These are phyloP conservation scores for Thermothielavioides terrestris DNA, from an alignment of 495 filamentous ascomycete species.

Conservation along the genomic window DNA sequence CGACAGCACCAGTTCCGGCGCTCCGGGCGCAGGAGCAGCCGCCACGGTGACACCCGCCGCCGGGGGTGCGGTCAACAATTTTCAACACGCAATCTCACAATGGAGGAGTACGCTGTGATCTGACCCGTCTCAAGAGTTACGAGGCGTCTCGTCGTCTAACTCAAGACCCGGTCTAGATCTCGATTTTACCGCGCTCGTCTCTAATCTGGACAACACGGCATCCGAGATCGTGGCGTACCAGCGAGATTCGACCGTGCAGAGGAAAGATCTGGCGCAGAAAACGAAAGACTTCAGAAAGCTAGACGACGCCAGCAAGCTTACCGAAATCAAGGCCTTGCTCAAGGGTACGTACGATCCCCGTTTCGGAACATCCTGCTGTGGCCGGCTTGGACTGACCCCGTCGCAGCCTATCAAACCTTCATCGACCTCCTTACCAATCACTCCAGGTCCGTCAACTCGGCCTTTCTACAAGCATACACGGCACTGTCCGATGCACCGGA, in stretches of 20 bases:
- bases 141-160: background rate
- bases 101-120: constrained; percentile 72
- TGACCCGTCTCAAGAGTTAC: constrained; percentile 1
- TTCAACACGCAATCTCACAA: constrained; percentile 87
- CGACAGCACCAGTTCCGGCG: constrained; percentile 15
- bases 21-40: constrained; percentile 14
- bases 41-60: constrained; percentile 9
- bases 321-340: constrained; percentile 78
- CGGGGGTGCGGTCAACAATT: constrained; percentile 60
- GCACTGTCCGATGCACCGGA: constrained; percentile 92
- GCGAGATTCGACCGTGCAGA: constrained; percentile 81
- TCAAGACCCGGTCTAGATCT: constrained; percentile 58
- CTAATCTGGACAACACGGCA: constrained; percentile 80
- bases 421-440: constrained; percentile 94
- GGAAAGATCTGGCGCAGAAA: constrained; percentile 95
- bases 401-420: constrained; percentile 83
- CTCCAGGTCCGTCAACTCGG: constrained; percentile 80
- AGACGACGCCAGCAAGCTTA: constrained; percentile 80
- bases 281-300: constrained; percentile 97
- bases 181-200: constrained; percentile 76
- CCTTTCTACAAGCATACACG: constrained; percentile 87
- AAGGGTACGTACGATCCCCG: constrained; percentile 58
- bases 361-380: background rate
- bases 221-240: constrained; percentile 90
- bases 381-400: constrained; percentile 8